A percentile compares a stretch with the other conserved stretches of the same genome.
phyloP scores from a whole-genome alignment of 768 basidiomycete species.

The Trametes punicea region DNA sequence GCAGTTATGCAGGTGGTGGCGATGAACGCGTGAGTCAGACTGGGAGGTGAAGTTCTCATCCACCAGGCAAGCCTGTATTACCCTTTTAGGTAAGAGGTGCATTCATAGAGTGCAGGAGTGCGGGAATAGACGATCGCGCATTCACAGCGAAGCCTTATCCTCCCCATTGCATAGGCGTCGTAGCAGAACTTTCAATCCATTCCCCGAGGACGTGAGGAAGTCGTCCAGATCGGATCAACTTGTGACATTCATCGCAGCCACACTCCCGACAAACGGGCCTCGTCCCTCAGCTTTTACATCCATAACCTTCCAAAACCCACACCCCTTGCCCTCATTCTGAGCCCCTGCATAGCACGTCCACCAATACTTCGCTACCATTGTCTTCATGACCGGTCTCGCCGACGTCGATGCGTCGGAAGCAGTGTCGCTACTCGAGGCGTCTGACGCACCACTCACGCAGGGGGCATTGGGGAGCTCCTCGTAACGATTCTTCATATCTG shows the following conservation, averaged over 20 bases:
- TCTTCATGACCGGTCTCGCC: constrained; percentile 8
- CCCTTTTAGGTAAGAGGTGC: constrained; percentile 8
- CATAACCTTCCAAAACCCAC: constrained; percentile 71
- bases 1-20: background rate
- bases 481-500: constrained; percentile 75
- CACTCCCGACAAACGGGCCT: constrained; percentile 41
- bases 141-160: no score
- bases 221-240: background rate
- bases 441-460: background rate
- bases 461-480: constrained; percentile 1
- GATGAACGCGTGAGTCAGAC: constrained; percentile 8
- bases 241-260: background rate
- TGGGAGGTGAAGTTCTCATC: constrained; percentile 14
- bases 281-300: constrained; percentile 67
- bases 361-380: constrained; percentile 60
- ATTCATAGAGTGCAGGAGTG: background rate
- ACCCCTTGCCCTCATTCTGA: constrained; percentile 82
- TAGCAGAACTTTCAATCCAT: no score
- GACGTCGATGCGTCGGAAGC: background rate
- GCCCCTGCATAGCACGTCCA: constrained; percentile 80
- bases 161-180: no score
- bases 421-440: background rate
- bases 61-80: constrained; percentile 6
- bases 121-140: background rate
- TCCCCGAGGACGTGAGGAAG: no score